phyloP scores from a whole-genome alignment of 1,284 basidiomycete genomes.

The Ustilago bromivora region DNA sequence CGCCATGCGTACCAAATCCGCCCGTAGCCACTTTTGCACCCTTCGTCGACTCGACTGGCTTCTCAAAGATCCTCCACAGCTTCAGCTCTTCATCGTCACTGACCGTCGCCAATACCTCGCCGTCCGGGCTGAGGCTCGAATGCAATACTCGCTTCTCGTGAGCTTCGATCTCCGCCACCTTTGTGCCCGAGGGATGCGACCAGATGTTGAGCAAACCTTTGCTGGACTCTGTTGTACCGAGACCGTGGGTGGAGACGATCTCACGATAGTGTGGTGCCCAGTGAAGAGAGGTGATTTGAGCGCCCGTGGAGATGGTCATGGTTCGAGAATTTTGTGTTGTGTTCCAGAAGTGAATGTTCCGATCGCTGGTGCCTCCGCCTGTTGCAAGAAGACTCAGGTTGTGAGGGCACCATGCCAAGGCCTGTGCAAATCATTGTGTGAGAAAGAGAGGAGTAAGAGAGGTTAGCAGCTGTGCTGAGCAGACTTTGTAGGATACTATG shows the following conservation, averaged over 20 bases:
- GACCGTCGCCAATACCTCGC: slow-evolving; percentile 66
- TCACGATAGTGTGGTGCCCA: slow-evolving; percentile 92
- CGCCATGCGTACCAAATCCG: slow-evolving; percentile 29
- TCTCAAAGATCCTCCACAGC: slow-evolving; percentile 69
- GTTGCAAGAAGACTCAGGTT: slow-evolving; percentile 89
- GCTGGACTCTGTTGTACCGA: slow-evolving; percentile 56
- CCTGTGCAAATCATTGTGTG: slow-evolving; percentile 66
- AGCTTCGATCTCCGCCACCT: slow-evolving; percentile 65
- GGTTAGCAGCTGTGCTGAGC: background rate
- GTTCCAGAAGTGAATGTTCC: slow-evolving; percentile 89
- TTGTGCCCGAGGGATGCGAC: slow-evolving; percentile 64
- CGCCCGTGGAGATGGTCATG: slow-evolving; percentile 69
- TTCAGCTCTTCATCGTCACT: slow-evolving; percentile 68
- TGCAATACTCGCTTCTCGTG: slow-evolving; percentile 65
- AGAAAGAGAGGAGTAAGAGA: background rate
- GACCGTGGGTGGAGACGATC: slow-evolving; percentile 88
- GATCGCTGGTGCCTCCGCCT: slow-evolving; percentile 94
- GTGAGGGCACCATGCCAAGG: slow-evolving; percentile 97
- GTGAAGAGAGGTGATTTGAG: slow-evolving; percentile 91
- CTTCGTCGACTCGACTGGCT: slow-evolving; percentile 51
- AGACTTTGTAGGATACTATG: no score
- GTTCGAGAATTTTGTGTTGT: slow-evolving; percentile 65
- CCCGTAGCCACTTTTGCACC: slow-evolving; percentile 21
- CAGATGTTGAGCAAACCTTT: slow-evolving; percentile 64
- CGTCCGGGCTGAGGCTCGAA: slow-evolving; percentile 64